Evolutionary conservation across 2,329 filamentous ascomycete genomes (phyloP), one percentile per base, ranked within the genome.

Genomic region (Xylaria hypoxylon): DNA sequence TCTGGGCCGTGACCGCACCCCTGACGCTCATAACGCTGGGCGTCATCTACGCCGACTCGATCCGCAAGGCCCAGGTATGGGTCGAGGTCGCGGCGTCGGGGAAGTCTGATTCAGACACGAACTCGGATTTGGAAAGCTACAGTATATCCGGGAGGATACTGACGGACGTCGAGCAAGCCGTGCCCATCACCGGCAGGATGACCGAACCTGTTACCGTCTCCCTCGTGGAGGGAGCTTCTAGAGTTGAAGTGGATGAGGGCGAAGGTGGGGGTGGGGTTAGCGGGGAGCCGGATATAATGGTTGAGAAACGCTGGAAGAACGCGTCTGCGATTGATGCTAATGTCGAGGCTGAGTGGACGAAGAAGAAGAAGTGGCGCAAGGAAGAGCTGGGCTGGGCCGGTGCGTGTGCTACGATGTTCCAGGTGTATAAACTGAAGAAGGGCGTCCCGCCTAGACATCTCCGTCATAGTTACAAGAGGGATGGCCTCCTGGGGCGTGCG

Each of bases 21-120:
- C 77, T 82, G 1, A 76, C 79, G 2, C 62, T 80, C 15, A 8
- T 81, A 1, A 79, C 80, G 0, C 59, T 85, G 1, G 66, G 81
- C 3, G 69, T 85, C 61, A 84, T 86, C 61, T 84, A 85, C 70
- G 79, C 83, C 8, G 84, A 86, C 66, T 80, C 80, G 47, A 77
- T 85, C 50, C 79, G 84, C 47, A 80, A 76, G 48, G 73, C 78
- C 40, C 79, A 83, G 69, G 82, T 85, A 8, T 84, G 82, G 80
- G 79, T 83, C 26, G 82, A 84, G 67, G 78, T 82, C 13, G 73
- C 75, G 1, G 74, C 61, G 70, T 10, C 67, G 0, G 50, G 51
- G 15, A 62, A 68, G 24, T 38, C 40, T 7, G 47, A 52, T n/a
- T 52, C 45, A 1, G 45, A 45, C 28, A 26, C 22, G 24, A n/a